Evolutionary conservation across 2,329 filamentous ascomycete species (phyloP).

Genomic region (Sporothrix curviconia): DNA sequence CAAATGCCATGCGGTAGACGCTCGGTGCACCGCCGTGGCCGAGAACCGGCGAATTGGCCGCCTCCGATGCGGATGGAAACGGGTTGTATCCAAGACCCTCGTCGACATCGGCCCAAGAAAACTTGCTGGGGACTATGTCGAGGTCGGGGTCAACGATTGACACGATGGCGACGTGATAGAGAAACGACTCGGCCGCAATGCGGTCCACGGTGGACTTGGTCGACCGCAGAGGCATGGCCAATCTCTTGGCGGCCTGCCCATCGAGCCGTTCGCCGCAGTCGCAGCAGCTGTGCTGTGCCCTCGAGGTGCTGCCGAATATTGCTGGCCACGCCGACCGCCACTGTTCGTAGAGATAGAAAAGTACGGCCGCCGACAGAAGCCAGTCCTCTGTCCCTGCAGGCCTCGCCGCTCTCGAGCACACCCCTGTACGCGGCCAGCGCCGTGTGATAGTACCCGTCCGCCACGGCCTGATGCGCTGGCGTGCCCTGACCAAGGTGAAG

Average conservation of each 20-base stretch:
- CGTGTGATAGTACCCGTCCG: background rate
- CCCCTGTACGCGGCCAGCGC: background rate
- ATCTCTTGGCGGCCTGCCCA: background rate
- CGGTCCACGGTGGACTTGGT: background rate
- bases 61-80: background rate
- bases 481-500: background rate
- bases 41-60: background rate
- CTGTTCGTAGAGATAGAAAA: background rate
- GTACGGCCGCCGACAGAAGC: background rate
- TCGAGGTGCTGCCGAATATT: background rate
- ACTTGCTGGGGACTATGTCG: background rate
- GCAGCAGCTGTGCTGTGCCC: background rate
- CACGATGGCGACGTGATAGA: background rate
- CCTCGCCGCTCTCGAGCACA: background rate
- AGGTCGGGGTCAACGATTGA: background rate
- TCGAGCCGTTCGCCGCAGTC: background rate
- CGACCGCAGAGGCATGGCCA: background rate
- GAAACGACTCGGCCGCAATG: background rate
- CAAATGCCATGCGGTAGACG: background rate
- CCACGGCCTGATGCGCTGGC: background rate
- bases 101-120: background rate
- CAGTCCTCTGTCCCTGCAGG: background rate
- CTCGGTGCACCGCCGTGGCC: background rate
- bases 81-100: background rate
- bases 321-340: background rate